A percentile compares a stretch with the other conserved stretches of the same genome.
These are phyloP conservation scores for Jacaranda copaia DNA, from an alignment of 257 asterid genomes.

Conservation along the genomic window DNA sequence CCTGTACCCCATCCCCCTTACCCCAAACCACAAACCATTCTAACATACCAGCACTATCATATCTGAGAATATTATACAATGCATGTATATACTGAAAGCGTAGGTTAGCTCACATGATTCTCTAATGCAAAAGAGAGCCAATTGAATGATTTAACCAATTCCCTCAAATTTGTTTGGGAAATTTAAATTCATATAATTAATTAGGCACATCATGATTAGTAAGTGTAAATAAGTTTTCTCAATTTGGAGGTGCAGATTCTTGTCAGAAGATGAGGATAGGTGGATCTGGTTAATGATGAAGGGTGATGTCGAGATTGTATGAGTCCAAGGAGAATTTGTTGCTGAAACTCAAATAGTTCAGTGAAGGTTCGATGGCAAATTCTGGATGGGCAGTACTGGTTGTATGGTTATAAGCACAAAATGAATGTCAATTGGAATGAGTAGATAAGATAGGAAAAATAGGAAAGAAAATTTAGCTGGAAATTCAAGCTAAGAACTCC, in stretches of 20 bases:
- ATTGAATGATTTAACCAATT: not conserved
- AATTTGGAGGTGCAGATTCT: not conserved
- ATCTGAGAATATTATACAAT: not conserved
- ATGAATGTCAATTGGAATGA: not conserved
- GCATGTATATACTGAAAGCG: not conserved
- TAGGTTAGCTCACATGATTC: not conserved
- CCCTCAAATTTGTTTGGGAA: not conserved
- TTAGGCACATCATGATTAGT: not conserved
- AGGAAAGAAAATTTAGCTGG: conserved; percentile 14
- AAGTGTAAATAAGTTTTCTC: not conserved
- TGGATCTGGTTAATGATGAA: not conserved
- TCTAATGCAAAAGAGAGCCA: not conserved
- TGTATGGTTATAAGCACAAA: not conserved
- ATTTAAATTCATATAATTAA: not conserved
- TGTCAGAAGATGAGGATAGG: not conserved
- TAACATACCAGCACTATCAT: not conserved
- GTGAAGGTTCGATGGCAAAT: not conserved
- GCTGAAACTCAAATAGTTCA: conserved; percentile 1
- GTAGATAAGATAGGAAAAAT: not conserved
- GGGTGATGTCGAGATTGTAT: no score
- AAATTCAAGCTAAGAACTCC: not conserved
- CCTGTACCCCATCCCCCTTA: no score
- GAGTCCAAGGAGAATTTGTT: not conserved
- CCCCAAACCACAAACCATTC: not conserved
- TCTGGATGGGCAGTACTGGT: not conserved